Evolutionary conservation across 2,329 filamentous ascomycete species (phyloP).

Genomic region (Aspergillus japonicus): DNA sequence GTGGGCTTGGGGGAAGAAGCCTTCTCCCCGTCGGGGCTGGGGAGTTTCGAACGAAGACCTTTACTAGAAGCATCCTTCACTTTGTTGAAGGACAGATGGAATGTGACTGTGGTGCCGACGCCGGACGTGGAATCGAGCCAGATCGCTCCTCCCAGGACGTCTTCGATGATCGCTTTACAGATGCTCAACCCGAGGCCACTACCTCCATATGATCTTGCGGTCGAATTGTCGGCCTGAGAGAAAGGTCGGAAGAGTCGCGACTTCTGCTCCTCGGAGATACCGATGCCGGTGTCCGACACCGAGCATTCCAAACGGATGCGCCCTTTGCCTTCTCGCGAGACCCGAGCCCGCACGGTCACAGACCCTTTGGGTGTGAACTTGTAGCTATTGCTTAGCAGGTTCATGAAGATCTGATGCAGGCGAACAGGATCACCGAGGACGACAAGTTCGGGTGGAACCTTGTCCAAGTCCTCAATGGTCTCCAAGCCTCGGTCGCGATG

Average conservation of each 20-base stretch:
- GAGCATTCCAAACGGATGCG: slow-evolving; percentile 77
- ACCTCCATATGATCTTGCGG: slow-evolving; percentile 85
- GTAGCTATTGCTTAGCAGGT: slow-evolving; percentile 87
- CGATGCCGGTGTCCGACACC: slow-evolving; percentile 87
- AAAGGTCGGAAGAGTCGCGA: slow-evolving; percentile 89
- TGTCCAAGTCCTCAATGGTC: slow-evolving; percentile 64
- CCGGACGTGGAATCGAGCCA: slow-evolving; percentile 74
- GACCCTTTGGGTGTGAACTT: slow-evolving; percentile 89
- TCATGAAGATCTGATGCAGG: slow-evolving; percentile 73
- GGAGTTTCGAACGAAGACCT: slow-evolving; percentile 54
- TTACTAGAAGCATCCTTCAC: slow-evolving; percentile 60
- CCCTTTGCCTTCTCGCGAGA: slow-evolving; percentile 69
- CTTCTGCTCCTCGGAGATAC: slow-evolving; percentile 73
- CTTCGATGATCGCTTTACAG: slow-evolving; percentile 90
- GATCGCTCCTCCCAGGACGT: slow-evolving; percentile 84
- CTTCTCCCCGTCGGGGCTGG: slow-evolving; percentile 44
- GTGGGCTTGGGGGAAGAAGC: slow-evolving; percentile 41
- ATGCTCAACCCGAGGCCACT: slow-evolving; percentile 90
- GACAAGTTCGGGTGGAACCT: slow-evolving; percentile 56
- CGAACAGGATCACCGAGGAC: slow-evolving; percentile 85
- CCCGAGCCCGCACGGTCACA: slow-evolving; percentile 75
- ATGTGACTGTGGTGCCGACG: slow-evolving; percentile 63
- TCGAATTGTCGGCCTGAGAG: slow-evolving; percentile 87
- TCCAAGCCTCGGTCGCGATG: slow-evolving; percentile 60
- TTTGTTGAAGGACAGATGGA: slow-evolving; percentile 83